phyloP scores from a whole-genome alignment of 2,329 filamentous ascomycete genomes.

The Colletotrichum orchidophilum region DNA sequence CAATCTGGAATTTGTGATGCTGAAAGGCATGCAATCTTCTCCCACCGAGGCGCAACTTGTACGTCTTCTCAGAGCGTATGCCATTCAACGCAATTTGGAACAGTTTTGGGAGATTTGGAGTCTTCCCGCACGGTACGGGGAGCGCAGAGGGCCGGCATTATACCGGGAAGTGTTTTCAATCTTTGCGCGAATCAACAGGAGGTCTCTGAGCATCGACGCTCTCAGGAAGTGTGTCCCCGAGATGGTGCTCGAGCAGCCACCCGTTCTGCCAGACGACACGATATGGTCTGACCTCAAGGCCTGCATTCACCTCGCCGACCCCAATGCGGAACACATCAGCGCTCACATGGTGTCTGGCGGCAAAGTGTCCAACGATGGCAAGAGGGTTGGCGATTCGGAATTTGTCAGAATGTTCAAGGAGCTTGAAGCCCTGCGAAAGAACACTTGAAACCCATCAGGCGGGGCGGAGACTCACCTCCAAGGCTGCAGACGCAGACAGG shows the following conservation, averaged over 20 bases:
- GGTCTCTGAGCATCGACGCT: conserved; percentile 54
- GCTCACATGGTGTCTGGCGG: conserved; percentile 22
- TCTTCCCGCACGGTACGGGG: conserved; percentile 59
- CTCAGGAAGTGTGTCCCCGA: conserved; percentile 66
- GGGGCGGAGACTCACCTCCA: background rate
- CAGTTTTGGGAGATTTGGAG: conserved; percentile 71
- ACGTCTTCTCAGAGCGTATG: conserved; percentile 57
- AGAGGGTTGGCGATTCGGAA: conserved; percentile 37
- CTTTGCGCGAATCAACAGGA: conserved; percentile 55
- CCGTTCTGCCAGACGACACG: conserved; percentile 53
- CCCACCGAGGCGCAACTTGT: conserved; percentile 48
- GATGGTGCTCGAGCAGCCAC: conserved; percentile 64
- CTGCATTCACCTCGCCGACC: conserved; percentile 66
- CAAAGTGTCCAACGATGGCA: background rate
- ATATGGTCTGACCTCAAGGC: conserved; percentile 59
- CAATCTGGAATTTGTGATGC: conserved; percentile 57
- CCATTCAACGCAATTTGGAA: conserved; percentile 58
- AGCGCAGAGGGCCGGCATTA: conserved; percentile 58
- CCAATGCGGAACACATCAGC: conserved; percentile 50
- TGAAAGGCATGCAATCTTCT: conserved; percentile 47
- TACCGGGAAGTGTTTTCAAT: conserved; percentile 64
- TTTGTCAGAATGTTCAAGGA: conserved; percentile 40
- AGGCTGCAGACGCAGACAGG: background rate
- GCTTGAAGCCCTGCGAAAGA: conserved; percentile 32
- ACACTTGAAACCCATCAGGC: background rate